phyloP scores from a whole-genome alignment of 371 early-diverging fungal genomes.

The Neoconidiobolus thromboides region DNA sequence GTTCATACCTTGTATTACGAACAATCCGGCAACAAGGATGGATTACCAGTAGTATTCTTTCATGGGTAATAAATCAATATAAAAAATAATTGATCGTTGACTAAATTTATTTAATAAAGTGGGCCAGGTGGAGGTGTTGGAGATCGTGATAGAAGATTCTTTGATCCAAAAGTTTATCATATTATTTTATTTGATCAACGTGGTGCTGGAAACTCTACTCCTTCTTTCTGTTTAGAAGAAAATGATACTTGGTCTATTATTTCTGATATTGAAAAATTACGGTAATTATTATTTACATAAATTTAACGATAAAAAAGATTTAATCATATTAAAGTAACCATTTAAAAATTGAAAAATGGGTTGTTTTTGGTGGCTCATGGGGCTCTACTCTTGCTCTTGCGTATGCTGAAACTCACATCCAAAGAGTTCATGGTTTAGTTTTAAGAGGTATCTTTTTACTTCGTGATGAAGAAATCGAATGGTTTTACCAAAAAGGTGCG shows the following conservation, averaged over 20 bases:
- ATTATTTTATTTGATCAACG: slow-evolving; percentile 41
- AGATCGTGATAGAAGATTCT: slow-evolving; percentile 30
- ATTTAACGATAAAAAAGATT: background rate
- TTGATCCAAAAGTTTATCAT: slow-evolving; percentile 33
- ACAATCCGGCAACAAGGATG: slow-evolving; percentile 17
- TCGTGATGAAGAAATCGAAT: slow-evolving; percentile 25
- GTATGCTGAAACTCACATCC: slow-evolving; percentile 34
- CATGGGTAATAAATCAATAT: slow-evolving; percentile 22
- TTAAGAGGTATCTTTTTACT: slow-evolving; percentile 41
- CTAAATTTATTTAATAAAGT: background rate
- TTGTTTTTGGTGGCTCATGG: slow-evolving; percentile 40
- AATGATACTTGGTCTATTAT: slow-evolving; percentile 34
- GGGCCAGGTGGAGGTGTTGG: slow-evolving; percentile 19
- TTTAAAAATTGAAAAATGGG: slow-evolving; percentile 34
- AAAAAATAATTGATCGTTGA: background rate
- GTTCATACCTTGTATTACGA: slow-evolving; percentile 30
- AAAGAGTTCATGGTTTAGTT: slow-evolving; percentile 31
- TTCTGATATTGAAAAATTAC: slow-evolving; percentile 30
- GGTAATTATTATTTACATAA: slow-evolving; percentile 3
- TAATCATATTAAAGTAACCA: slow-evolving; percentile 11
- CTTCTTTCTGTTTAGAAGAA: slow-evolving; percentile 27
- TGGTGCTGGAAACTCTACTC: slow-evolving; percentile 37
- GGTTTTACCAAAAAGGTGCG: slow-evolving; percentile 36
- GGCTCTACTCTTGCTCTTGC: slow-evolving; percentile 24
- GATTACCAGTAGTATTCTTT: slow-evolving; percentile 26